phyloP scores from a whole-genome alignment of 2,329 filamentous ascomycete genomes.

The Beauveria asiatica region DNA sequence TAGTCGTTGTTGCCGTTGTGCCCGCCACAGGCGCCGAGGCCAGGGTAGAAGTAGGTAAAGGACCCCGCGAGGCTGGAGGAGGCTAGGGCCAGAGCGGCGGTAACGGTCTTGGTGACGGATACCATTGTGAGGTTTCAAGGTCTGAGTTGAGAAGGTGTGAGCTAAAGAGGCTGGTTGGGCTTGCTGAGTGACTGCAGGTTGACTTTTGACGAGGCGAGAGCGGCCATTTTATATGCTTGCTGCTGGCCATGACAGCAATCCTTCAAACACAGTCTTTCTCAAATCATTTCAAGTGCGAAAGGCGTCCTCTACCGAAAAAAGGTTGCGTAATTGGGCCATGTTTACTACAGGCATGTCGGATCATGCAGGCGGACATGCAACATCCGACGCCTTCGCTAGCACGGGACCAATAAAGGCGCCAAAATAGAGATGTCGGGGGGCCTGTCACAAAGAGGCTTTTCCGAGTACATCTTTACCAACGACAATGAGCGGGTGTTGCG shows the following conservation, averaged over 20 bases:
- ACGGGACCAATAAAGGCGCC: background rate
- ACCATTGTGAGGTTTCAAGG: conserved; percentile 16
- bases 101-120: conserved; percentile 12
- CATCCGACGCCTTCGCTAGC: background rate
- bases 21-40: conserved; percentile 61
- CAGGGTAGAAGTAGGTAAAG: conserved; percentile 50
- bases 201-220: background rate
- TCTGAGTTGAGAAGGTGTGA: background rate
- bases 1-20: conserved; percentile 43
- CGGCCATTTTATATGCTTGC: background rate
- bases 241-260: background rate
- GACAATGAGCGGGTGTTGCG: no score
- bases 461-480: background rate
- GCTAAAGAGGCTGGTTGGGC: background rate
- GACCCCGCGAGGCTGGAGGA: conserved; percentile 6
- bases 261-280: background rate
- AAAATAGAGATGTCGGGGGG: background rate
- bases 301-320: background rate
- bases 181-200: background rate
- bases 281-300: background rate
- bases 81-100: conserved; percentile 14
- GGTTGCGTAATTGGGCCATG: background rate
- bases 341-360: background rate
- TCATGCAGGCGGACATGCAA: background rate
- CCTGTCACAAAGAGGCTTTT: background rate